Evolutionary conservation across 805 yeast genomes (phyloP), one percentile per base, ranked within the genome.

Genomic region (Wickerhamomyces strasburgensis): DNA sequence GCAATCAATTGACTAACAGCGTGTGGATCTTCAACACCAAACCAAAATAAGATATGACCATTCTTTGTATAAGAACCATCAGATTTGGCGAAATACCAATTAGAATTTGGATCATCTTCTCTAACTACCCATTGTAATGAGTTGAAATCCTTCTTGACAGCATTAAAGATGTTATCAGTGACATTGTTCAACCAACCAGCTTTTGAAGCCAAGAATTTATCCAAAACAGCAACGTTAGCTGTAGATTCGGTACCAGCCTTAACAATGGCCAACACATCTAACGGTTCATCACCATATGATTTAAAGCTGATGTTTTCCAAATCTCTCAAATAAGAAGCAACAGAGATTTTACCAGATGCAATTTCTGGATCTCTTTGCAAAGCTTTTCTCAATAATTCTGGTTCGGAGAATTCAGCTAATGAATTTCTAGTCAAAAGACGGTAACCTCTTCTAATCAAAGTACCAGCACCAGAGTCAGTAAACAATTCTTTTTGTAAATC

Each of bases 401-500:
- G 75, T 42, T 80, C 76, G 19, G 62, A 51, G 58, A 89, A 84
- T 44, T 84, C 90, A 27, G 68, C 63, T 37, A 88, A 65, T 16
- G 83, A 74, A 53, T 76, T 73, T 59, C 87, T 78, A 54, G 78
- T 80, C 40, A 82, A 61, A 48, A 93, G 72, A 65, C 86, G 87
- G 68, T 90, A 86, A 45, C 99, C 99, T 64, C 98, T 80, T 74
- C 98, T 84, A 54, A 93, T 88, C 68, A 93, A 73, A 31, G 99
- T 93, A 58, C 99, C 99, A 21, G 98, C 99, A 63, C 99, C 99
- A 14, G 96, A 84, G 62, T 93, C 98, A 28, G 99, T 93, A 67
- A 93, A 93, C 56, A 93, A 75, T 64, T 93, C 99, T 61, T 90
- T 93, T 67, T 93, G 98, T 56, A 93, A 73, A 60, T 93, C 97